Evolutionary conservation across 306 rosid species (phyloP).

Genomic region (Vigna hirtella): DNA sequence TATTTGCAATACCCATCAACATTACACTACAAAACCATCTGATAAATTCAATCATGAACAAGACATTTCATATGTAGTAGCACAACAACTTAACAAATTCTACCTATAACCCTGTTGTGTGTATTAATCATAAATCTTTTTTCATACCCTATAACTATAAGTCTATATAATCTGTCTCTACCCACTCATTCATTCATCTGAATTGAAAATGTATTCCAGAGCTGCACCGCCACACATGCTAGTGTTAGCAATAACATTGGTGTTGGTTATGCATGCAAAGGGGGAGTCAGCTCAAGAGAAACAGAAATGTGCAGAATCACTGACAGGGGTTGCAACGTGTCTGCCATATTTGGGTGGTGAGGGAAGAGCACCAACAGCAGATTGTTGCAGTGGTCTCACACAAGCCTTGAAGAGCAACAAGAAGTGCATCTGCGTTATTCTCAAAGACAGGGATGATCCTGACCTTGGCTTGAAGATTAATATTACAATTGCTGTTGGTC

Average conservation of each 20-base stretch:
- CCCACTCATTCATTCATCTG: background rate
- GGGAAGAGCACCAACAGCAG: slow-evolving; percentile 67
- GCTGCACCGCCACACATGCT: background rate
- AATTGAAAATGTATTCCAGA: background rate
- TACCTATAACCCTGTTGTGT: background rate
- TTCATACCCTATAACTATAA: background rate
- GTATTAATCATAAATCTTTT: background rate
- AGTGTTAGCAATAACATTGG: slow-evolving; percentile 3
- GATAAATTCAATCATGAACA: background rate
- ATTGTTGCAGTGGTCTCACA: slow-evolving; percentile 68
- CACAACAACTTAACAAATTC: background rate
- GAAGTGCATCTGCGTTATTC: slow-evolving; percentile 64
- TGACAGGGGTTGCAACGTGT: slow-evolving; percentile 63
- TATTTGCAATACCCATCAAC: too few species aligned
- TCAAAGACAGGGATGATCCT: slow-evolving; percentile 65
- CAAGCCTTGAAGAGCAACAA: slow-evolving; percentile 58
- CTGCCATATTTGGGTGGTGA: slow-evolving; percentile 63
- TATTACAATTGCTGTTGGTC: slow-evolving; percentile 57
- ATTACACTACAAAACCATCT: background rate
- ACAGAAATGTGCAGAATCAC: slow-evolving; percentile 57
- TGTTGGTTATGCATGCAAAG: slow-evolving; percentile 11
- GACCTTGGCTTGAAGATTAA: slow-evolving; percentile 60
- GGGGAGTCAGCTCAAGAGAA: slow-evolving; percentile 57
- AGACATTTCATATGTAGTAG: background rate
- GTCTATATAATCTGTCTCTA: background rate